Conservation (phyloP, 148 eudicot genomes). For the Camellia granthamiana region DNA sequence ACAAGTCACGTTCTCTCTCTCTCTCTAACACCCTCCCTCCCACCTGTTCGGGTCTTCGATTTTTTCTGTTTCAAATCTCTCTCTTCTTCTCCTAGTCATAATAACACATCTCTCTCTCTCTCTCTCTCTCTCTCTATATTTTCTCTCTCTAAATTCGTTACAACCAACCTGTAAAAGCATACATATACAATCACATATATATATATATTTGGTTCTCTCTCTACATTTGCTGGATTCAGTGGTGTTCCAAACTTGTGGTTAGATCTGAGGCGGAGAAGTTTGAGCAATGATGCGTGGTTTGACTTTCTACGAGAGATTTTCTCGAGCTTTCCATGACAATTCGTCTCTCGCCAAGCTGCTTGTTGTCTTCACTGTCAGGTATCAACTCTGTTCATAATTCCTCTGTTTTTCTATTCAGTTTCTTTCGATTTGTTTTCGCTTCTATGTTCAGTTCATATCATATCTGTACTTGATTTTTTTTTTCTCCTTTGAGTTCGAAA, state of each 20-base stretch:
- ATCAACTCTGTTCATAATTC: not conserved
- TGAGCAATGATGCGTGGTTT: conserved; percentile 1
- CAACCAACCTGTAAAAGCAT: not conserved
- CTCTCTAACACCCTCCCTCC: not conserved
- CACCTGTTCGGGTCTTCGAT: conserved; percentile 12
- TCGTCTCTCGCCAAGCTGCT: conserved; percentile 45
- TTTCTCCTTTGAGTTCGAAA: too few relatives aligned
- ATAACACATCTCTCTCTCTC: not conserved
- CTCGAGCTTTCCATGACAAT: conserved; percentile 32
- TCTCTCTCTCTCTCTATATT: not conserved
- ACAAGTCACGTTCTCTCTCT: too few relatives aligned
- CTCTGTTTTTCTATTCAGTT: not conserved
- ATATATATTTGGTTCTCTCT: not conserved
- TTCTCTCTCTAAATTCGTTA: conserved; percentile 34
- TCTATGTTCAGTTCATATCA: too few relatives aligned
- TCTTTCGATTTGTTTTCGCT: too few relatives aligned
- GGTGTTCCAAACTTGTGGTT: not conserved
- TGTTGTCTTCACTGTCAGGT: conserved; percentile 47
- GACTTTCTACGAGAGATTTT: conserved; percentile 18
- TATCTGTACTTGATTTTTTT: too few relatives aligned
- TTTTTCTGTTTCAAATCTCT: not conserved
- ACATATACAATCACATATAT: not conserved
- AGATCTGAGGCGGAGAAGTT: conserved; percentile 2
- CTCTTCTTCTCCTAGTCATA: not conserved
- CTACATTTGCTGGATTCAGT: not conserved